Base-by-base conservation (phyloP, 441 rosid genomes). In the Geranium incanum region DNA sequence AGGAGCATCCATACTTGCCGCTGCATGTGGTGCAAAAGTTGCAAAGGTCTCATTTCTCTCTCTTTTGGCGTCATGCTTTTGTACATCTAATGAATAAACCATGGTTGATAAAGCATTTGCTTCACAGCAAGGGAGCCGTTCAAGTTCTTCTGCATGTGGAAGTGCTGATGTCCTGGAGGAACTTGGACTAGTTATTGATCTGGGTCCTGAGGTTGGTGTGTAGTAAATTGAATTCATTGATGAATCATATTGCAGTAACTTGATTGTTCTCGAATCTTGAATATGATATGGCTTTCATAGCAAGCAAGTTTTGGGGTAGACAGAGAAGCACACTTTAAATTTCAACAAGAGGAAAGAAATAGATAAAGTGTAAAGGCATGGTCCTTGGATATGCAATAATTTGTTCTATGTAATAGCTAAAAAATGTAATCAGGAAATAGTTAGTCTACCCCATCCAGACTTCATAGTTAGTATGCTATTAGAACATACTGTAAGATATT, bases 81-180 rank as follows among this genome's bases (percentile, higher is more conserved):
- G 28, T 57, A 18, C 28, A 18, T 28, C 33, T 28, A 28, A 28
- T 28, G 33, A 16, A 43, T 43, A 6, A 39, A 16, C 23, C 6
- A 37, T 57, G 6, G 13, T 50, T 36, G 37, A 67, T 65, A 67
- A 38, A 36, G 37, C 68, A 12, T 74, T 72, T 73, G 37, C 78
- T 39, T 72, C 73, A 76, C 88, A 95, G 98, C 98, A 89, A 87
- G 98, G 99, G 75, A 95, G 82, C 76, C 93, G 93, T 52, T 90
- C 99, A 0, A 95, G 99, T 76, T 95, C 99, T 76, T 95, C 97
- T 68, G 96, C 99, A n/a, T 92, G 98, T 77, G 99, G 99, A 82
- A 95, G 99, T 77, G 99, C 97, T 59, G 98, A 95, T 75, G 98
- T 92, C 1, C 73, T 92, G 67, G 98, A 92, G 76, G 90, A 88